phyloP scores from a whole-genome alignment of 2,329 filamentous ascomycete genomes.

The Coniella lustricola region DNA sequence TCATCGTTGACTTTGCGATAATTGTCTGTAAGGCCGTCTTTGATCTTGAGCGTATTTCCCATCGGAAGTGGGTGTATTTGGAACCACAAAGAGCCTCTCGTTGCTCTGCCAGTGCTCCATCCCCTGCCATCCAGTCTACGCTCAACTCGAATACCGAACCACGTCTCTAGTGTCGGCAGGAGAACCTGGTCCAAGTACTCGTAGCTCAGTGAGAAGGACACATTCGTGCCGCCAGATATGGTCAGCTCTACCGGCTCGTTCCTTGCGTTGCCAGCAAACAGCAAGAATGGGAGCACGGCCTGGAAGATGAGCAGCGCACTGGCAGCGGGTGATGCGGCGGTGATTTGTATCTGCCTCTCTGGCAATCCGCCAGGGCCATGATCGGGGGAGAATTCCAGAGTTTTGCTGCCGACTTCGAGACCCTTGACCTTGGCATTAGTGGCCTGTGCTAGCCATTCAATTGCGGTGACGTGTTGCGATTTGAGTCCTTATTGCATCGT shows the following conservation, averaged over 20 bases:
- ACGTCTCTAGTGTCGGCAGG: constrained; percentile 43
- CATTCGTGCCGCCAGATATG: constrained; percentile 54
- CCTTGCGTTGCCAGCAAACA: constrained; percentile 44
- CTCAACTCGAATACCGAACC: constrained; percentile 42
- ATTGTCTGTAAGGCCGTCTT: constrained; percentile 14
- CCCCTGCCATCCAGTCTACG: constrained; percentile 38
- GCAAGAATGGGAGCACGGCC: constrained; percentile 50
- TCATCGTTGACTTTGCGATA: constrained; percentile 10
- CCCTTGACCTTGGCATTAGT: constrained; percentile 45
- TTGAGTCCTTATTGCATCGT: constrained; percentile 58
- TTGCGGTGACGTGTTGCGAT: constrained; percentile 51
- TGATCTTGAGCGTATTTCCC: constrained; percentile 30
- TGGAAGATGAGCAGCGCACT: constrained; percentile 54
- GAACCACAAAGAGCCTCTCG: constrained; percentile 38
- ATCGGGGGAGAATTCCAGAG: constrained; percentile 40
- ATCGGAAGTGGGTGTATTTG: constrained; percentile 33
- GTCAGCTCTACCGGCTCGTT: constrained; percentile 39
- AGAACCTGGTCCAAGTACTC: constrained; percentile 59
- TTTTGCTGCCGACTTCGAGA: constrained; percentile 42
- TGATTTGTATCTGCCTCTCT: constrained; percentile 41
- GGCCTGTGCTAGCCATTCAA: constrained; percentile 45
- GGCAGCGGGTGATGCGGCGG: constrained; percentile 41
- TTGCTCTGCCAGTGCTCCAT: constrained; percentile 39
- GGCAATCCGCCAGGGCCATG: constrained; percentile 31
- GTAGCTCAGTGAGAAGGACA: constrained; percentile 48